phyloP scores from a whole-genome alignment of 305 asterid genomes.

The Coffea humblotiana region DNA sequence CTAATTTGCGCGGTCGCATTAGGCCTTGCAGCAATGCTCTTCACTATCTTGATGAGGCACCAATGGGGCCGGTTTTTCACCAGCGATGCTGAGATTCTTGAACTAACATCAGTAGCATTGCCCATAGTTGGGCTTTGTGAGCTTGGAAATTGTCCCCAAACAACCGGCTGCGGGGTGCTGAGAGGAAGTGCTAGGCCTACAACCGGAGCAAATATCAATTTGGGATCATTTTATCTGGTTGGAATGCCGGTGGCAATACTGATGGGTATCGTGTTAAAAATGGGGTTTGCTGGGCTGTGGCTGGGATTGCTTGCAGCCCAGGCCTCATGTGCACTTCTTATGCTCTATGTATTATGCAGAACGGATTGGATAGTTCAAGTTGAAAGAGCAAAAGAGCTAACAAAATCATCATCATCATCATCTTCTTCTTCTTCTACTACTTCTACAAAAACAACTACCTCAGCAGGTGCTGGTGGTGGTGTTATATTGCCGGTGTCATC shows the following conservation, averaged over 20 bases:
- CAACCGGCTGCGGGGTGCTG: constrained; percentile 85
- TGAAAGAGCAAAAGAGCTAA: constrained; percentile 65
- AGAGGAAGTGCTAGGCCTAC: constrained; percentile 87
- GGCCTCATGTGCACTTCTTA: constrained; percentile 66
- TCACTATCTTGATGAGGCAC: constrained; percentile 56
- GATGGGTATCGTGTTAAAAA: constrained; percentile 59
- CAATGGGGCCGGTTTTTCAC: constrained; percentile 74
- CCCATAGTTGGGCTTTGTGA: constrained; percentile 89
- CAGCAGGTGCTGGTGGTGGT: neutral
- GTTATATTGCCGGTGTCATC: constrained; percentile 40
- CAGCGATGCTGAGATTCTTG: constrained; percentile 50
- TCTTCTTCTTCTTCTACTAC: constrained; percentile 4
- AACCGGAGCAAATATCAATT: constrained; percentile 70
- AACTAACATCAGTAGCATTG: constrained; percentile 64
- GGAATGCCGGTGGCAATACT: constrained; percentile 88
- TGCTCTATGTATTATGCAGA: constrained; percentile 53
- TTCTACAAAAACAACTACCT: neutral
- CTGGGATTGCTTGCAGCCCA: constrained; percentile 89
- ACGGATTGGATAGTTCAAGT: constrained; percentile 73
- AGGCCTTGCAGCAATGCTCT: constrained; percentile 63
- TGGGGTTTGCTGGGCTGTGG: constrained; percentile 88
- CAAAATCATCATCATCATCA: constrained; percentile 24
- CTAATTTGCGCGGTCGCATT: constrained; percentile 42
- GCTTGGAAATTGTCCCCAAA: constrained; percentile 94
- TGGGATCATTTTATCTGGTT: constrained; percentile 75